Evolutionary conservation across 495 filamentous ascomycete genomes (phyloP), one percentile per base, ranked within the genome.

Genomic region (Daldinia caldariorum): DNA sequence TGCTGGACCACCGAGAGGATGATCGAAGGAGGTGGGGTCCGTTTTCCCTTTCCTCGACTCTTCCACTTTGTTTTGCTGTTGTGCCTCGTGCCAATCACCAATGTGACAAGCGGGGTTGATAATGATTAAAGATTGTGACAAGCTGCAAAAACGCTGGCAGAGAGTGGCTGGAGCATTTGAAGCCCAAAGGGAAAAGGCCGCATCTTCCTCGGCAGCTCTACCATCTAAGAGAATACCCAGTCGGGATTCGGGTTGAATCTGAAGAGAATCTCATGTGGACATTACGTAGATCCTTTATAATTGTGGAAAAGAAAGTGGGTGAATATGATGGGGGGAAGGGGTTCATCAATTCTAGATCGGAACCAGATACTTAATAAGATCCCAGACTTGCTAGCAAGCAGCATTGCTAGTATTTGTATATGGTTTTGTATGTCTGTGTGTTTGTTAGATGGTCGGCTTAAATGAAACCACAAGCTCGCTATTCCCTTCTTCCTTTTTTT

Each of bases 231-330:
- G 54, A 41, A 64, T 50, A 64, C 54, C 49, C 58, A 38, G 61
- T 57, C 43, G 50, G 58, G 34, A 49, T 51, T 64, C 60, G 41
- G 51, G 14, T 58, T 58, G 55, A 65, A 68, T 61, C 57, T 56
- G 55, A 53, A 61, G 55, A 50, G 60, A 61, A 71, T 66, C 61
- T 66, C 57, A 55, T 60, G 69, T 63, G 26, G 59, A 18, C 51
- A 67, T 60, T 71, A 71, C 69, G 63, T 67, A 71, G 69, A 71
- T 71, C 64, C 35, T 60, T 63, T 71, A 66, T 67, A 67, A 63
- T 66, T 43, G 63, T 67, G 69, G 59, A 47, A 31, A 59, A 35
- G 45, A 59, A 39, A 38, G 26, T 47, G 50, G 47, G 14, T 55
- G 51, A 63, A 55, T 16, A 63, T 53, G 8, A 35, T 6, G 29